These are phyloP conservation scores for Rubia occidens DNA, from an alignment of 305 asterid genomes.

Conservation along the genomic window DNA sequence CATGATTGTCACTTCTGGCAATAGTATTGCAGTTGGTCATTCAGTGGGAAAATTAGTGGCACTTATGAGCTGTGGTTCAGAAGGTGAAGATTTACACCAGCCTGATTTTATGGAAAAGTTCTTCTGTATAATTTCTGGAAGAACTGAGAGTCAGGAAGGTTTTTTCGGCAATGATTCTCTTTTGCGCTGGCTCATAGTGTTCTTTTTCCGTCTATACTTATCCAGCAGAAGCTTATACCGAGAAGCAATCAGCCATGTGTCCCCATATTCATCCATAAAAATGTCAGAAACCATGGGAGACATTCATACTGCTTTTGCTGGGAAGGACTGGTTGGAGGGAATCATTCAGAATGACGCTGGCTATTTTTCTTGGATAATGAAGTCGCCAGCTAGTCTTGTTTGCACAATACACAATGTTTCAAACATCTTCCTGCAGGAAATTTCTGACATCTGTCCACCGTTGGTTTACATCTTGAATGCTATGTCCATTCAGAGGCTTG, in stretches of 20 bases:
- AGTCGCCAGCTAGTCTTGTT: conserved; percentile 56
- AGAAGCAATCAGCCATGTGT: conserved; percentile 53
- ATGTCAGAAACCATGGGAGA: conserved; percentile 55
- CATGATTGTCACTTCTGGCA: conserved; percentile 62
- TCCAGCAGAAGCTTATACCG: conserved; percentile 64
- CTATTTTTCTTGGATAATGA: conserved; percentile 52
- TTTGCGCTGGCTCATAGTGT: conserved; percentile 51
- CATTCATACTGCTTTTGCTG: conserved; percentile 44
- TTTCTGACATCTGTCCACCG: conserved; percentile 44
- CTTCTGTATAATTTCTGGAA: conserved; percentile 37
- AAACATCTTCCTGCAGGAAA: conserved; percentile 42
- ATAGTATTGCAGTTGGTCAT: conserved; percentile 54
- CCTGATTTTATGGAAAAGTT: conserved; percentile 32
- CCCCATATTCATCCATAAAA: conserved; percentile 53
- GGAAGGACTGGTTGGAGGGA: conserved; percentile 65
- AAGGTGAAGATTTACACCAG: conserved; percentile 35
- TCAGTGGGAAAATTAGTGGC: conserved; percentile 55
- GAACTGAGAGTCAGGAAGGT: conserved; percentile 25
- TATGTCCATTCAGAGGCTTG: conserved; percentile 76
- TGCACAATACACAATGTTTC: conserved; percentile 43
- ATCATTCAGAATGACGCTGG: conserved; percentile 39
- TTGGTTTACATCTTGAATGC: conserved; percentile 54
- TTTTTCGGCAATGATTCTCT: conserved; percentile 26
- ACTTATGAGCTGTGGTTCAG: conserved; percentile 40
- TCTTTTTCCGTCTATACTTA: conserved; percentile 54